Base-by-base conservation (phyloP, 805 yeast species). In the Martiniozyma abietophila region DNA sequence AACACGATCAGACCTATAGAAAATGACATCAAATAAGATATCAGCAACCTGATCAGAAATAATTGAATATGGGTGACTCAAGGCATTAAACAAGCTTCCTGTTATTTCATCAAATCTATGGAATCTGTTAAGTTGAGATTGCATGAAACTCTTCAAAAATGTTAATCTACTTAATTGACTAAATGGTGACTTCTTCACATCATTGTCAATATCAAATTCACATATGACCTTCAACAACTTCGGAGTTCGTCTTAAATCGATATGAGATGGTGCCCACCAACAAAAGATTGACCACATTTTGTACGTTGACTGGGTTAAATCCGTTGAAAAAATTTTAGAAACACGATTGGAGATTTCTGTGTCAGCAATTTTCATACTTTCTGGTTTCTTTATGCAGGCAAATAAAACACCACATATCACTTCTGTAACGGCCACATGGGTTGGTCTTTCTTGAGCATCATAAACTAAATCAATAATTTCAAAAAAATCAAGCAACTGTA, bases 371-470 rank as follows among this genome's bases (percentile, higher is more conserved):
- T 43, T 40, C 7, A 58, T 27, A 3, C 58, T 59, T 0, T 52
- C 44, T 2, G 58, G 50, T 18, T 48, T 45, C 18, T 36, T 38
- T n/a, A 73, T 62, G 6, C 75, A 60, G 2, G 74, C 66, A 6
- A 72, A 48, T 14, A 82, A 50, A 6, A 85, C 45, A 2, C 88
- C 94, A 12, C 76, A 67, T 19, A 77, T 58, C 2, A 83, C 52
- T 52, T 88, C 96, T 36, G 84, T 73, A 2, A 70, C 64, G 8
- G 80, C 76, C 19, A 92, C 75, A 50, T 88, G 94, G 2, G 80
- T 62, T 11, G 84, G 72, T 46, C 79, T 80, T 38, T 85, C 95
- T 38, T 74, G 77, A 19, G 67, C 63, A 10, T 71, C 70, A 48
- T 79, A 83, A 6, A 67, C 50, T 5, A 60, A 64, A 5, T 59